These are phyloP conservation scores for Pythium rhizo-oryzae DNA, from an alignment of 352 stramenopile genomes.

Conservation along the genomic window DNA sequence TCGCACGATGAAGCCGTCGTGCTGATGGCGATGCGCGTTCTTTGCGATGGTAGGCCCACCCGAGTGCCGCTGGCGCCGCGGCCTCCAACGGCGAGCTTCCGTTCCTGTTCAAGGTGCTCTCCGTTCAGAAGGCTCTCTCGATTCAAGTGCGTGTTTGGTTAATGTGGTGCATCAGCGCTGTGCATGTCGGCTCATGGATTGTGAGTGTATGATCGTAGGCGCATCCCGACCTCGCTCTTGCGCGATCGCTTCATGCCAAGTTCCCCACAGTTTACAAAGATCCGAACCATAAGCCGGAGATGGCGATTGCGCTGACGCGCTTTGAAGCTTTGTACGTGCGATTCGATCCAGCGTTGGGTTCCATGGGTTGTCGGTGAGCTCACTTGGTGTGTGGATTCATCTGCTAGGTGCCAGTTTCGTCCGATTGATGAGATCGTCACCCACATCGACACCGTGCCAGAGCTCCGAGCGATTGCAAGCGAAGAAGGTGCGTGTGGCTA, in stretches of 20 bases:
- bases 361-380: neutral
- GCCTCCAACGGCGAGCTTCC: constrained; percentile 82
- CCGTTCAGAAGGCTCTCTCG: constrained; percentile 96
- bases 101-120: constrained; percentile 99
- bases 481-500: constrained; percentile 34
- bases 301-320: constrained; percentile 97
- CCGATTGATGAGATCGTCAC: constrained; percentile 91
- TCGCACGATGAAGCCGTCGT: no score
- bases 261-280: constrained; percentile 97
- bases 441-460: constrained; percentile 86
- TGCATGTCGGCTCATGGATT: neutral
- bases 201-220: constrained; percentile 29
- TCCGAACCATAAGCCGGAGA: constrained; percentile 99
- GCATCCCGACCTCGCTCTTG: constrained; percentile 86
- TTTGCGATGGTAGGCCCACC: constrained; percentile 32
- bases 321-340: constrained; percentile 93
- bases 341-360: neutral
- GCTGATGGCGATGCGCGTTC: constrained; percentile 17
- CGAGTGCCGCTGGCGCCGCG: constrained; percentile 37
- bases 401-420: constrained; percentile 90
- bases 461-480: constrained; percentile 84
- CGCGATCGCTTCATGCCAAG: constrained; percentile 74
- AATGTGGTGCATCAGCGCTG: no score
- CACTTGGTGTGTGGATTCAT: neutral
- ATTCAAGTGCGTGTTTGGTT: constrained; percentile 85